These are phyloP conservation scores for Pythium monospermum DNA, from an alignment of 352 stramenopile species.

Conservation along the genomic window DNA sequence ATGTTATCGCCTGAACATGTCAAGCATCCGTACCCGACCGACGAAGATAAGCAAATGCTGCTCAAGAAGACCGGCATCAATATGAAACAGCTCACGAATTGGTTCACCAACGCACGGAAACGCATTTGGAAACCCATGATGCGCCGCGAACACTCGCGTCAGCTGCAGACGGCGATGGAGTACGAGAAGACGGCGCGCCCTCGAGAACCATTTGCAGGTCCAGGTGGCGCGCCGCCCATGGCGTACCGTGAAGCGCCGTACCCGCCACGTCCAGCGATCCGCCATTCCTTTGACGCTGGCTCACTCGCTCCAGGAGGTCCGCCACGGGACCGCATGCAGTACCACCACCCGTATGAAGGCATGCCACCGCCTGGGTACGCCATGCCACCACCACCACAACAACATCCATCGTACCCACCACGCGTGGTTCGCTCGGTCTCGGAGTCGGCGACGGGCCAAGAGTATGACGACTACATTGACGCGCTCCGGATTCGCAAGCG, in stretches of 20 bases:
- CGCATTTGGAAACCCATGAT: conserved; percentile 90
- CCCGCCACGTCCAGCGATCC: conserved; percentile 31
- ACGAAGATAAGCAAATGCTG: conserved; percentile 90
- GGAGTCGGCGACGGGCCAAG: conserved; percentile 38
- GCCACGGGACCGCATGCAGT: conserved; percentile 8
- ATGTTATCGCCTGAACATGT: conserved; percentile 87
- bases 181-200: conserved; percentile 49
- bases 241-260: conserved; percentile 33
- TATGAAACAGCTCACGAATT: conserved; percentile 90
- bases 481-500: conserved; percentile 63
- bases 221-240: conserved; percentile 17
- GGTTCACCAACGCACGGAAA: conserved; percentile 88
- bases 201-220: conserved; percentile 29
- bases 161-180: conserved; percentile 70
- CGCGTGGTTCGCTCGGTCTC: conserved; percentile 62
- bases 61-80: conserved; percentile 87
- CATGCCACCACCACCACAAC: conserved; percentile 7
- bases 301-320: conserved; percentile 40
- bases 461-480: conserved; percentile 66
- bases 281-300: conserved; percentile 69
- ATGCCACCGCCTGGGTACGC: conserved; percentile 22
- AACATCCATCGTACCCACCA: conserved; percentile 25
- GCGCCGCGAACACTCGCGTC: conserved; percentile 72
- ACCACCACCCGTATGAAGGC: conserved; percentile 16
- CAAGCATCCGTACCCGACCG: conserved; percentile 87